Conservation (phyloP, 2,329 filamentous ascomycete species). For the Diaporthe capsici region DNA sequence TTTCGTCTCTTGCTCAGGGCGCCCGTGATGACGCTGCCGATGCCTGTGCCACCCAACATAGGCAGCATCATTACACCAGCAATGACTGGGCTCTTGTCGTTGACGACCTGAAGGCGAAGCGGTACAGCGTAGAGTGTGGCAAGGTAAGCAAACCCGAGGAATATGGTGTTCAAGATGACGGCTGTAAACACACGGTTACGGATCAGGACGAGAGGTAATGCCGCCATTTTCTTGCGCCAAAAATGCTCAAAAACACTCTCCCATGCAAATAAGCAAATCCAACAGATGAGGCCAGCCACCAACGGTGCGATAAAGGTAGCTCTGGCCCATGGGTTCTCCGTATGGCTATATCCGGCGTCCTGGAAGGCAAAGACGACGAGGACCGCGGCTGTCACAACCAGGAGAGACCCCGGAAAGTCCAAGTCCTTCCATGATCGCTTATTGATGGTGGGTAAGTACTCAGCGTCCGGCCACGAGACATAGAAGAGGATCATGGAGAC, state of each 20-base stretch:
- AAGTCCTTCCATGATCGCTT: slow-evolving; percentile 63
- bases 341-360: slow-evolving; percentile 55
- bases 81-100: slow-evolving; percentile 59
- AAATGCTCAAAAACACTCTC: slow-evolving; percentile 50
- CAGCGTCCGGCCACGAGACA: slow-evolving; percentile 63
- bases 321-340: slow-evolving; percentile 56
- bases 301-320: slow-evolving; percentile 60
- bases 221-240: slow-evolving; percentile 53
- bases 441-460: slow-evolving; percentile 55
- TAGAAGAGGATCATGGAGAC: slow-evolving; percentile 63
- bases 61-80: slow-evolving; percentile 67
- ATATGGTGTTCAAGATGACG: slow-evolving; percentile 59
- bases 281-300: slow-evolving; percentile 53
- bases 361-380: slow-evolving; percentile 72
- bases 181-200: slow-evolving; percentile 61
- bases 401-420: slow-evolving; percentile 67
- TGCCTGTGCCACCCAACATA: slow-evolving; percentile 63
- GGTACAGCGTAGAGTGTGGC: slow-evolving; percentile 65
- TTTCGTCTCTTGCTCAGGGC: slow-evolving; percentile 59
- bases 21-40: slow-evolving; percentile 60
- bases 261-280: slow-evolving; percentile 58
- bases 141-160: slow-evolving; percentile 66
- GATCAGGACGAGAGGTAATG: slow-evolving; percentile 64
- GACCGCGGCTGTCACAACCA: slow-evolving; percentile 67
- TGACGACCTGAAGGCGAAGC: slow-evolving; percentile 64